Base-by-base conservation (phyloP, 495 filamentous ascomycete species). In the Rhypophila decipiens region DNA sequence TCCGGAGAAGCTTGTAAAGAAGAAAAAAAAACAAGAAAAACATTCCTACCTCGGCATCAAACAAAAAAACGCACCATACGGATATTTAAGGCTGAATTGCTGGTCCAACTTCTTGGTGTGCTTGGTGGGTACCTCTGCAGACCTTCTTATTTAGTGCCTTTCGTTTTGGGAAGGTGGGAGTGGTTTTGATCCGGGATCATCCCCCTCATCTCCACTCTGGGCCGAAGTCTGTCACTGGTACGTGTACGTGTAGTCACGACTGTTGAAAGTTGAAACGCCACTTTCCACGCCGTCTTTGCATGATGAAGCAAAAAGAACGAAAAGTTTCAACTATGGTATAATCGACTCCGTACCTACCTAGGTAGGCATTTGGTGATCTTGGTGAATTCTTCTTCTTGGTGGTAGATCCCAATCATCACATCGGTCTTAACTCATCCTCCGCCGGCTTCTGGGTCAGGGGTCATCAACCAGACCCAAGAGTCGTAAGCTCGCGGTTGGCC, bases 81-180 rank as follows among this genome's bases (percentile, higher is more conserved):
- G 13, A 9, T 18, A 18, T 22, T 13, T 40, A 40, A 33, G 41
- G 41, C 41, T 43, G 24, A 43, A 43, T 43, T 31, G 13, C 13
- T 31, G 27, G 13, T n/a, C n/a, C 27, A 24, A 7, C 27, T 43
- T 43, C 18, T 27, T 29, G 22, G 41, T 15, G 24, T 15, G 23
- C 10, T 29, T 17, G 24, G 41, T 43, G 22, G 41, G 19, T 22
- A 22, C 24, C 41, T n/a, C n/a, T n/a, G n/a, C n/a, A 33, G 22
- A 29, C 41, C 41, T 43, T 19, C 41, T 29, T 42, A 8, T 19
- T 15, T 24, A 15, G 20, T 24, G 10, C 19, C 5, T 11, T 40
- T 40, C 41, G 41, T 43, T 43, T 43, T 17, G 41, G 41, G 41
- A 43, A 43, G 41, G 41, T 43, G 41, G 41, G 22, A 43, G 19